Evolutionary conservation across 768 basidiomycete genomes (phyloP).

Genomic region (Trichaptum fuscoviolaceum): DNA sequence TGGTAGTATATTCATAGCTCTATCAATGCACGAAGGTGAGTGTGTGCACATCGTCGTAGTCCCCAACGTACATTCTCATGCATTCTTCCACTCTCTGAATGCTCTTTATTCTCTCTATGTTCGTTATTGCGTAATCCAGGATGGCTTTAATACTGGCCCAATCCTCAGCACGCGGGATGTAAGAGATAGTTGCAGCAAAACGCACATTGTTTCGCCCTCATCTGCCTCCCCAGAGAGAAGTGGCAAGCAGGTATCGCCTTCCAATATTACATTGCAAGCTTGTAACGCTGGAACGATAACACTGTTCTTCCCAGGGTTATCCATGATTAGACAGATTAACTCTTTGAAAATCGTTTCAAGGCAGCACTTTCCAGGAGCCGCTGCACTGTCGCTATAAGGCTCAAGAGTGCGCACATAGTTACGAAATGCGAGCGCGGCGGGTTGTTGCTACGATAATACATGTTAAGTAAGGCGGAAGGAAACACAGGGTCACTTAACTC

Average conservation of each 20-base stretch:
- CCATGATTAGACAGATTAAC: constrained; percentile 48
- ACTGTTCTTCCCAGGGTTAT: constrained; percentile 56
- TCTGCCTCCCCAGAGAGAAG: constrained; percentile 35
- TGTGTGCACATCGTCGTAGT: constrained; percentile 10
- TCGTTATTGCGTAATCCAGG: constrained; percentile 52
- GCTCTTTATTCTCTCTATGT: constrained; percentile 69
- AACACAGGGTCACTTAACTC: constrained; percentile 26
- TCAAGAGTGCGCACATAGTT: constrained; percentile 38
- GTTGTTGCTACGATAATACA: constrained; percentile 51
- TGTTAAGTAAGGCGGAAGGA: constrained; percentile 1
- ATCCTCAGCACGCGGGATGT: constrained; percentile 10
- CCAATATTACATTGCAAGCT: constrained; percentile 67
- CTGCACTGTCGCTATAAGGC: neutral
- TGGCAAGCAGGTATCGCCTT: constrained; percentile 53
- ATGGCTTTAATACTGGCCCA: constrained; percentile 46
- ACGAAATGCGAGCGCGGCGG: constrained; percentile 56
- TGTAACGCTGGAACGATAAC: constrained; percentile 81
- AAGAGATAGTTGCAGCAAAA: constrained; percentile 13
- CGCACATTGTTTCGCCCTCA: constrained; percentile 50
- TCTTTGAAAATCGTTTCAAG: constrained; percentile 25
- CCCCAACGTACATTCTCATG: constrained; percentile 70
- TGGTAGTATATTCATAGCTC: constrained; percentile 60
- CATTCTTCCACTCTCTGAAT: constrained; percentile 74
- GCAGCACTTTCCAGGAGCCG: neutral
- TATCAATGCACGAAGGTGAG: constrained; percentile 25